Conservation (phyloP, 1,139 yeast species). For the Hyphopichia fennica region DNA sequence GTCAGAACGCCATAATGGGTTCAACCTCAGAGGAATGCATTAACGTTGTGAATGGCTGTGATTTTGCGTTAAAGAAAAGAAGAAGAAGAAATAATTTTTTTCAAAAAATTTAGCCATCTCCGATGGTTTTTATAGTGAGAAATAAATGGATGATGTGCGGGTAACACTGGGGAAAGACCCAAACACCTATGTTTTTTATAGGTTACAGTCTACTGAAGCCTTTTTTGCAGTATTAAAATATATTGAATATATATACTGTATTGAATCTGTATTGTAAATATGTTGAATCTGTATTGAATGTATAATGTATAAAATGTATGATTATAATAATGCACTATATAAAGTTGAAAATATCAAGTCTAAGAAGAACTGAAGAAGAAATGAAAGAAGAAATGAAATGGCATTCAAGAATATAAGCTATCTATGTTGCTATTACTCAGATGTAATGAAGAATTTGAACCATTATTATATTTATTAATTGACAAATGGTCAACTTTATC, state of each 20-base stretch:
- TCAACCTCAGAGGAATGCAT: conserved; percentile 78
- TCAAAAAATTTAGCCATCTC: not conserved
- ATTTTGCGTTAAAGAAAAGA: conserved; percentile 55
- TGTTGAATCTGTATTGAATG: too few species aligned
- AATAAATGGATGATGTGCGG: not conserved
- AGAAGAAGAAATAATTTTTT: not conserved
- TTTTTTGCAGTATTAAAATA: not conserved
- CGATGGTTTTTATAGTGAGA: not conserved
- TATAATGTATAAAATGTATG: too few species aligned
- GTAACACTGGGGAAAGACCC: not conserved
- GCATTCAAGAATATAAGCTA: conserved; percentile 2
- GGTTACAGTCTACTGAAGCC: not conserved
- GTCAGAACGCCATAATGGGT: conserved; percentile 70
- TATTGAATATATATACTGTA: too few species aligned
- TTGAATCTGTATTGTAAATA: too few species aligned
- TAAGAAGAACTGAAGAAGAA: not conserved
- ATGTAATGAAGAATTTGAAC: not conserved
- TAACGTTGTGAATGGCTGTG: conserved; percentile 67
- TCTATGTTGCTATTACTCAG: conserved; percentile 2
- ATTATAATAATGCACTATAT: too few species aligned
- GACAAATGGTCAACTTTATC: not conserved
- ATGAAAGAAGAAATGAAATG: not conserved
- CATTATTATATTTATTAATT: not conserved
- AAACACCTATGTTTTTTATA: not conserved
- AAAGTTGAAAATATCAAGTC: too few species aligned